Conservation (phyloP, 305 asterid genomes). For the Fraxinus sp. region DNA sequence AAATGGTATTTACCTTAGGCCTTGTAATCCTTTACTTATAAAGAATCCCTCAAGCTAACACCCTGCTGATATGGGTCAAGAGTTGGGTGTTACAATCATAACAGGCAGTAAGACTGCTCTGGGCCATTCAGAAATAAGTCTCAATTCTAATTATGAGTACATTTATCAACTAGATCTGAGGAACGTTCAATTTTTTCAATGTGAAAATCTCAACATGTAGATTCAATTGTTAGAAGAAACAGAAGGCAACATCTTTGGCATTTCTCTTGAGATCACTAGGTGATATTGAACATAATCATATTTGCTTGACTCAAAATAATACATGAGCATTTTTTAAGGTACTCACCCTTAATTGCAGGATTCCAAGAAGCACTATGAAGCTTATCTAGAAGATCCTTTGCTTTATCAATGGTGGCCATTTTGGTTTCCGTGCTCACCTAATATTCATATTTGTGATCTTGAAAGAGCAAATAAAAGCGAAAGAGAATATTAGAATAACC, state of each 20-base stretch:
- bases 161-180: neutral
- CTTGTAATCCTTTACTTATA: neutral
- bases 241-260: neutral
- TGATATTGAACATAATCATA: neutral
- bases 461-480: slow-evolving; percentile 8
- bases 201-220: neutral
- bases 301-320: neutral
- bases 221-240: neutral
- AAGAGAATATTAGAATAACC: neutral
- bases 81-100: neutral
- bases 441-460: slow-evolving; percentile 11
- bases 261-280: neutral
- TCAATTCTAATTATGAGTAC: neutral
- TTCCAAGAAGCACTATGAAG: slow-evolving; percentile 71
- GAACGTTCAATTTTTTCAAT: neutral
- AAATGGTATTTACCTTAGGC: neutral
- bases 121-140: neutral
- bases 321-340: neutral
- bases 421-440: slow-evolving; percentile 74
- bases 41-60: neutral
- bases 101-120: neutral
- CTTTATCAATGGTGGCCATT: slow-evolving; percentile 77
- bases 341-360: slow-evolving; percentile 60
- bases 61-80: neutral
- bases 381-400: slow-evolving; percentile 67